phyloP scores from a whole-genome alignment of 768 basidiomycete species.

The Mrakia frigida region DNA sequence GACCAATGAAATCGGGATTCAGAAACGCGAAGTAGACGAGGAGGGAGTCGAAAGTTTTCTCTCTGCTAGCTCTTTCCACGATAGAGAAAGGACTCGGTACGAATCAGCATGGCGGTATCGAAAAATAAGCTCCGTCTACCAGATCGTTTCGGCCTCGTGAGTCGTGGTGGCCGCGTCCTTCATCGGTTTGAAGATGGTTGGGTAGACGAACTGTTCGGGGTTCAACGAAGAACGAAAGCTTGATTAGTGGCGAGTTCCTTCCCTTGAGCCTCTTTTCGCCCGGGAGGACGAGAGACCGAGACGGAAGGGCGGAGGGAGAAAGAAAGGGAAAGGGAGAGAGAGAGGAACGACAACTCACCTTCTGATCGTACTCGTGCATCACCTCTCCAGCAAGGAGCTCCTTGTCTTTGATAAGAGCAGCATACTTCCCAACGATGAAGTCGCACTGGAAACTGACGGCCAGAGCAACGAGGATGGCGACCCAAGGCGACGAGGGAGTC shows the following conservation, averaged over 20 bases:
- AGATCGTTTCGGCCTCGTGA: slow-evolving; percentile 29
- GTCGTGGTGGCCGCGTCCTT: slow-evolving; percentile 26
- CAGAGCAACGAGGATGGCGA: slow-evolving; percentile 13
- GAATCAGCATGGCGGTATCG: not conserved
- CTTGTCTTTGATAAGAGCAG: slow-evolving; percentile 24
- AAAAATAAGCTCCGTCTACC: not conserved
- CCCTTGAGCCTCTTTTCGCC: no score
- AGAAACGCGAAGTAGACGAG: no score
- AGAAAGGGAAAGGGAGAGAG: not conserved
- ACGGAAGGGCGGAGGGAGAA: no score
- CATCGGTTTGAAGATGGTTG: slow-evolving; percentile 26
- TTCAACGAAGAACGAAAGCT: not conserved
- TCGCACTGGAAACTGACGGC: slow-evolving; percentile 21
- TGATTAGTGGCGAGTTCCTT: no score
- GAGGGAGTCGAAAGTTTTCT: no score
- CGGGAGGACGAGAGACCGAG: no score
- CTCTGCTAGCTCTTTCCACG: not conserved
- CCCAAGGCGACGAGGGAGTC: slow-evolving; percentile 15
- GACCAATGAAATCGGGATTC: no score
- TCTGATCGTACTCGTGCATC: slow-evolving; percentile 32
- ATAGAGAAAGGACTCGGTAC: not conserved
- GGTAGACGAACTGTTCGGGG: slow-evolving; percentile 31
- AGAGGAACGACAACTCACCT: slow-evolving; percentile 8
- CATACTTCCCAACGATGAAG: slow-evolving; percentile 19
- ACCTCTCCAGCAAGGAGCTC: slow-evolving; percentile 29